Evolutionary conservation across 2,329 filamentous ascomycete species (phyloP), one percentile per base, ranked within the genome.

Genomic region (Cladosporium phlei): DNA sequence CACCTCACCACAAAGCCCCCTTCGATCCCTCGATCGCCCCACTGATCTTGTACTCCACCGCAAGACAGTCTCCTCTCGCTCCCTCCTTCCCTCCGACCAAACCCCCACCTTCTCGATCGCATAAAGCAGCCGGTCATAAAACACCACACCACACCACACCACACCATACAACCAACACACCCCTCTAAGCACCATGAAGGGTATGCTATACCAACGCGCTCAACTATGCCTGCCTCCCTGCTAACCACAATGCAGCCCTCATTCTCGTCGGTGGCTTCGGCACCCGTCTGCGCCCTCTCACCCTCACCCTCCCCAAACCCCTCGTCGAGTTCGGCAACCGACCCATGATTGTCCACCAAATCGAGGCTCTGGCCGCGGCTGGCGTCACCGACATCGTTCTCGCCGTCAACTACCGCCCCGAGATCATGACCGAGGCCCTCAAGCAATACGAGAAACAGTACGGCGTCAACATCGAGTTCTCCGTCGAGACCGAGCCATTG

Each of bases 201-300:
- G 67, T 68, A 30, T 24, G 59, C 46, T n/a, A 47, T 21, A 20
- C 3, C 29, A 19, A 6, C 11, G 20, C 29, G 14, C 21, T 17
- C 14, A 19, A 22, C 16, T n/a, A 14, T 27, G 10, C 47, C 9
- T 14, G 14, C 52, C 52, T 52, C 52, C 51, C 46, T 11, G 27
- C 19, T 17, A 12, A 39, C 32, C 51, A 48, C 8, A 22, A 33
- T 37, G 25, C 65, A 96, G 89, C 90, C 75, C 85, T 96, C 68
- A 96, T 95, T 85, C 90, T 97, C 68, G 93, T 97, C 72, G 93
- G 93, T 75, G 93, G 91, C 71, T 98, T 96, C 72, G 91, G 91
- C 75, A 98, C 91, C 71, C 90, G 91, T 73, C 85, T 98, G 65
- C 87, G 91, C 68, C 91, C 91, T 77, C 81, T 97, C 66, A 98